Percentiles rank a stretch among this genome's conserved stretches.
phyloP scores from a whole-genome alignment of 768 basidiomycete species.

The Kwoniella europaea region DNA sequence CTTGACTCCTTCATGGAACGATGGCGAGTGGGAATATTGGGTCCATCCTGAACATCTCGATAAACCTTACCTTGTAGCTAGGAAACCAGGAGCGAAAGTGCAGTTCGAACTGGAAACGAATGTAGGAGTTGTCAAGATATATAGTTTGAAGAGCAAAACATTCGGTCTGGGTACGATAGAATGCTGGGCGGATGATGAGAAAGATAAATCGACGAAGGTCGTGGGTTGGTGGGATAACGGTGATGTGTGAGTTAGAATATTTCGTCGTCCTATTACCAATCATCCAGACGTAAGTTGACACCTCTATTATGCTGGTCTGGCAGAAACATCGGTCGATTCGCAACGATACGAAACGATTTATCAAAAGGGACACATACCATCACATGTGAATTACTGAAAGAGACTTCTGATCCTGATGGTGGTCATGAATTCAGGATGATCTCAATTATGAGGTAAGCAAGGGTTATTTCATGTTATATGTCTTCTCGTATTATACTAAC shows the following conservation, averaged over 20 bases:
- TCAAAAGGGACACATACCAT: slow-evolving; percentile 40
- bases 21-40: slow-evolving; percentile 50
- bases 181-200: slow-evolving; percentile 52
- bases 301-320: background rate
- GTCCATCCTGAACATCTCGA: slow-evolving; percentile 50
- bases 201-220: slow-evolving; percentile 34
- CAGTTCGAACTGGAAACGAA: slow-evolving; percentile 48
- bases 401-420: slow-evolving; percentile 49
- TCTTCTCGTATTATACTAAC: too few relatives aligned
- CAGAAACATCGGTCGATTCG: slow-evolving; percentile 36
- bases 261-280: too few relatives aligned
- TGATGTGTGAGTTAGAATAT: slow-evolving; percentile 37
- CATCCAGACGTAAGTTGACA: background rate
- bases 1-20: slow-evolving; percentile 41
- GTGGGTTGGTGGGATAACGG: slow-evolving; percentile 55
- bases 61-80: slow-evolving; percentile 53
- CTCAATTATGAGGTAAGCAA: slow-evolving; percentile 46
- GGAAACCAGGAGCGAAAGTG: slow-evolving; percentile 41
- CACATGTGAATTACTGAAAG: slow-evolving; percentile 45
- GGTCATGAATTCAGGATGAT: slow-evolving; percentile 52
- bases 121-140: slow-evolving; percentile 55
- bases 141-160: slow-evolving; percentile 47
- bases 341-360: slow-evolving; percentile 33
- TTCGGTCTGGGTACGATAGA: slow-evolving; percentile 54
- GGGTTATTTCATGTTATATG: background rate